Conservation (phyloP, 768 basidiomycete species). For the Termitomyces sp. region DNA sequence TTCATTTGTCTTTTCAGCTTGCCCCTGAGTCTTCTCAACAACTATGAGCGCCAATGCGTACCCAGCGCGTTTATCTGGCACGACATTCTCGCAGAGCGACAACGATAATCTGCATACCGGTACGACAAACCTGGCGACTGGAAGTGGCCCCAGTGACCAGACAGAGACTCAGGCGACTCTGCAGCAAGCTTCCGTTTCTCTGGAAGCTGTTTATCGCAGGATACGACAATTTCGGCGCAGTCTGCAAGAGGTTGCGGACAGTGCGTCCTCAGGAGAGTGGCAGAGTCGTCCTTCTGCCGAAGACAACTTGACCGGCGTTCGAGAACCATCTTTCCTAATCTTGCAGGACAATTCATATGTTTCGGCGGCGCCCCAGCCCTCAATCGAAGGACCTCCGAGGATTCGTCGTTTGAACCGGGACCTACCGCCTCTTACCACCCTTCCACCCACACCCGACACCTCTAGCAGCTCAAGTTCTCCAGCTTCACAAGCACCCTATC, state of each 20-base stretch:
- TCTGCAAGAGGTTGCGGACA: slow-evolving; percentile 39
- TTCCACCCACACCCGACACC: background rate
- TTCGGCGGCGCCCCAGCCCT: background rate
- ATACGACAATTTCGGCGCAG: slow-evolving; percentile 50
- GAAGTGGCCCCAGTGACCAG: slow-evolving; percentile 10
- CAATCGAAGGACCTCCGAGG: background rate
- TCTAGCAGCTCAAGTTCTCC: background rate
- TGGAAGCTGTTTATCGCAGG: slow-evolving; percentile 50
- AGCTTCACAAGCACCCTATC: background rate
- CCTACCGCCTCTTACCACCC: background rate
- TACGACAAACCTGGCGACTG: background rate
- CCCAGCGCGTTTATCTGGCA: slow-evolving; percentile 23
- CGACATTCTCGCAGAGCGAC: slow-evolving; percentile 14
- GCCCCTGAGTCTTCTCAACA: background rate
- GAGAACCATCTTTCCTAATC: background rate
- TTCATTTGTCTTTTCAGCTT: background rate
- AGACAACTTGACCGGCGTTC: slow-evolving; percentile 26
- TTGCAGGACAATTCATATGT: background rate
- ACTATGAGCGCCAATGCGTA: slow-evolving; percentile 23
- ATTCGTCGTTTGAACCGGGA: background rate
- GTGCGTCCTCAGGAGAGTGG: slow-evolving; percentile 15
- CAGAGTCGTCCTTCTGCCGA: slow-evolving; percentile 17
- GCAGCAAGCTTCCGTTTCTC: slow-evolving; percentile 45
- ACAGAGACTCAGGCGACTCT: slow-evolving; percentile 31
- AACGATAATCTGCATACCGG: slow-evolving; percentile 5